Evolutionary conservation across 2,329 filamentous ascomycete species (phyloP).

Genomic region (Colletotrichum lini): DNA sequence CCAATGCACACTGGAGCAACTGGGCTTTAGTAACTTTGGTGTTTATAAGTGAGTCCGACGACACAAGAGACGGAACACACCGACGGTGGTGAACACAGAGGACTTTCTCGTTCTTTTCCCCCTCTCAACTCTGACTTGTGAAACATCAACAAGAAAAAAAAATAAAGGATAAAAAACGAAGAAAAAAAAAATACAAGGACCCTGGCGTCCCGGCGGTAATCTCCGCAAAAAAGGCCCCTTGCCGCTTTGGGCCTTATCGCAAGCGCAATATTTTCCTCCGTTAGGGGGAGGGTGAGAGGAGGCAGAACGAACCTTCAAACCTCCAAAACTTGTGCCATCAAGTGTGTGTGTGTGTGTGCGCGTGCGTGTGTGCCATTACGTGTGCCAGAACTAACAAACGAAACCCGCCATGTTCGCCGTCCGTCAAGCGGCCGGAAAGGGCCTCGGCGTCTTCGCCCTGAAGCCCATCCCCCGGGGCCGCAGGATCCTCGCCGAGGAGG

Average conservation of each 20-base stretch:
- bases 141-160: background rate
- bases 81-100: background rate
- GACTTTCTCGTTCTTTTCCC: background rate
- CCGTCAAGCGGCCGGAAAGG: slow-evolving; percentile 35
- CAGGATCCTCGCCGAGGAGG: slow-evolving; percentile 35
- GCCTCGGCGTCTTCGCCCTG: slow-evolving; percentile 37
- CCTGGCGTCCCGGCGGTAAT: slow-evolving; percentile 8
- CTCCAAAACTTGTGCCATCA: background rate
- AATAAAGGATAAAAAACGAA: too few relatives aligned
- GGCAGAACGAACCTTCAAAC: background rate
- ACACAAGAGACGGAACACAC: background rate
- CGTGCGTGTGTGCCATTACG: too few relatives aligned
- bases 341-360: too few relatives aligned
- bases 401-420: slow-evolving; percentile 23
- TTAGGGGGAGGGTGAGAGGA: background rate
- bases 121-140: background rate
- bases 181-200: background rate
- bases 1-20: background rate
- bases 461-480: slow-evolving; percentile 20
- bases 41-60: background rate
- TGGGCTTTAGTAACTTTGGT: background rate
- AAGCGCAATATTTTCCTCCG: slow-evolving; percentile 12
- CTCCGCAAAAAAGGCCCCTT: slow-evolving; percentile 26
- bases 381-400: background rate
- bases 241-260: slow-evolving; percentile 22